Conservation (phyloP, 202 grass and related monocot species). For the Setaria italica region DNA sequence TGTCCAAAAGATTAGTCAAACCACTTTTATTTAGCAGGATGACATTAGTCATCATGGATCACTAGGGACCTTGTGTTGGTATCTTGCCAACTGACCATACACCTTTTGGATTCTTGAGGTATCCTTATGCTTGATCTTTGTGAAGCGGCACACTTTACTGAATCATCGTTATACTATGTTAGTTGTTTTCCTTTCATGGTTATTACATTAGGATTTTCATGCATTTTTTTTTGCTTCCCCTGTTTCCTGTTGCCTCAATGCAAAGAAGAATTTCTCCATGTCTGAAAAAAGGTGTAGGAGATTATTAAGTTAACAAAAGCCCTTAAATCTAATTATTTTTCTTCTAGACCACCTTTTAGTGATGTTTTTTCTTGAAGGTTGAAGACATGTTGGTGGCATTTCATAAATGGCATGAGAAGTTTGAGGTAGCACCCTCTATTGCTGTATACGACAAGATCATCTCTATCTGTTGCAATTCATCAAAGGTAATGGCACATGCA, state of each 20-base stretch:
- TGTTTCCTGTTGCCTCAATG: conserved; percentile 21
- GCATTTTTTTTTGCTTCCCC: not conserved
- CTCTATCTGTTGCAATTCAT: conserved; percentile 65
- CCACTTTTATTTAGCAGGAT: conserved; percentile 30
- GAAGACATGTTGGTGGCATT: conserved; percentile 71
- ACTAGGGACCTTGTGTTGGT: not conserved
- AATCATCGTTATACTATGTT: conserved; percentile 31
- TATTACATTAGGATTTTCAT: conserved; percentile 30
- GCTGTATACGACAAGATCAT: conserved; percentile 69
- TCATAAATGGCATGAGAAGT: conserved; percentile 76
- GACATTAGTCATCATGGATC: conserved; percentile 21
- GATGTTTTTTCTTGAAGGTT: conserved; percentile 57
- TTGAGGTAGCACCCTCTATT: conserved; percentile 60
- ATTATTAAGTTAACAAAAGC: conserved; percentile 28
- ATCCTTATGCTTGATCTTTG: conserved; percentile 26
- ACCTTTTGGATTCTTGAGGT: conserved; percentile 4
- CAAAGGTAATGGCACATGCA: conserved; percentile 56
- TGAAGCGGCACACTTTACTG: conserved; percentile 5
- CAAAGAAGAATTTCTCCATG: not conserved
- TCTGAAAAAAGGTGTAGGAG: conserved; percentile 24
- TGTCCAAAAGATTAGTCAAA: conserved; percentile 4
- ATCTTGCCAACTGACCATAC: not conserved
- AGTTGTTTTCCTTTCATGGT: not conserved
- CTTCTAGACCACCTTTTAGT: conserved; percentile 27
- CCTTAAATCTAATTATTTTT: conserved; percentile 9